Conservation (phyloP, 1,284 basidiomycete genomes). For the Polyporus tsugae region DNA sequence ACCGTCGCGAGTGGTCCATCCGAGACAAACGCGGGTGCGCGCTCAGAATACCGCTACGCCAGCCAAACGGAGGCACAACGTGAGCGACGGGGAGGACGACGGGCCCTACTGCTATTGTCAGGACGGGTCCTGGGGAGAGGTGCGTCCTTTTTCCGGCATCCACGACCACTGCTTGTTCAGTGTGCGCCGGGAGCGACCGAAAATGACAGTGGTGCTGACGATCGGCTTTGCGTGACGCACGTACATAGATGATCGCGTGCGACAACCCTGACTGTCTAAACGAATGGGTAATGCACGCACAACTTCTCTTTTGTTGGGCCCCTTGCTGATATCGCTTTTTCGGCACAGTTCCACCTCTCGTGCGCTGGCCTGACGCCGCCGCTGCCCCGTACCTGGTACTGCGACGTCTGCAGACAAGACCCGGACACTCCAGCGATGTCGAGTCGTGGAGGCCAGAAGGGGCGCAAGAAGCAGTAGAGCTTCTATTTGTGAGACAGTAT, state of each 20-base stretch:
- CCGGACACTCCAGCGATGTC: too few species aligned
- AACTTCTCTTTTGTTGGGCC: neutral
- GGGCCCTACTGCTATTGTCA: constrained; percentile 72
- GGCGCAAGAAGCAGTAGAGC: too few species aligned
- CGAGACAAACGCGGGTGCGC: constrained; percentile 40
- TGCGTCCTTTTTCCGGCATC: constrained; percentile 38
- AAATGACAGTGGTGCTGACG: constrained; percentile 4
- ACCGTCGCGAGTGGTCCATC: constrained; percentile 29
- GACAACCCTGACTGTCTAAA: constrained; percentile 70
- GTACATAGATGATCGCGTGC: constrained; percentile 77
- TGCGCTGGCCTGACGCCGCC: constrained; percentile 68
- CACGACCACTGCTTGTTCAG: neutral
- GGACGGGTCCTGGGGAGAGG: constrained; percentile 70
- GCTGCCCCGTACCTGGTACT: constrained; percentile 62
- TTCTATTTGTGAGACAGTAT: too few species aligned
- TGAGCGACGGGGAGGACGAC: constrained; percentile 58
- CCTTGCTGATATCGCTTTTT: neutral
- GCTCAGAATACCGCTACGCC: constrained; percentile 29
- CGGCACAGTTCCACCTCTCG: constrained; percentile 62
- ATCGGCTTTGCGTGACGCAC: neutral
- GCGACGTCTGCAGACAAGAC: constrained; percentile 55
- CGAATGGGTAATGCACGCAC: constrained; percentile 65
- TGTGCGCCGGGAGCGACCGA: neutral
- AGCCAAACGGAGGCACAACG: constrained; percentile 54
- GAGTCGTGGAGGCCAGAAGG: too few species aligned